These are phyloP conservation scores for Halenospora varia DNA, from an alignment of 495 filamentous ascomycete genomes.

Conservation along the genomic window DNA sequence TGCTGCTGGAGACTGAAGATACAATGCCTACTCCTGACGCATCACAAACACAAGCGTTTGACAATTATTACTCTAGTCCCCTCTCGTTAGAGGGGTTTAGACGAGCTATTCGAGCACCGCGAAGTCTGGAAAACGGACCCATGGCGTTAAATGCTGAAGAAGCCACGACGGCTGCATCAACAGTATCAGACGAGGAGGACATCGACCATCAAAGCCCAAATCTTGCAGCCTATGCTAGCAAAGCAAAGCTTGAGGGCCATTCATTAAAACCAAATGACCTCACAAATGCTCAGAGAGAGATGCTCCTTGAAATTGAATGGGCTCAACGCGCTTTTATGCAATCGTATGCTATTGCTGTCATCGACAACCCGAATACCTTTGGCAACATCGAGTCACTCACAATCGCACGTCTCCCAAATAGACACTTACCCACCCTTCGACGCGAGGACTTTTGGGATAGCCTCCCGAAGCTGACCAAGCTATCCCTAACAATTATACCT, in stretches of 20 bases:
- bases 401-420: constrained; percentile 47
- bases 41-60: background rate
- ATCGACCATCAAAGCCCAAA: background rate
- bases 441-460: constrained; percentile 47
- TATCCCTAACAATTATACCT: constrained; percentile 46
- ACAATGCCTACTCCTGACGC: background rate
- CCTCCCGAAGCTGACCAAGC: constrained; percentile 36
- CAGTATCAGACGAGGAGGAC: constrained; percentile 3
- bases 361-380: constrained; percentile 43
- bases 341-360: constrained; percentile 48
- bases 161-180: background rate
- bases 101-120: background rate
- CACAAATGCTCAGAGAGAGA: constrained; percentile 49
- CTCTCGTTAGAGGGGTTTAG: background rate
- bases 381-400: constrained; percentile 39
- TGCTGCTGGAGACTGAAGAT: constrained; percentile 25
- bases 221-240: background rate
- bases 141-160: background rate
- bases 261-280: constrained; percentile 39
- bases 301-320: constrained; percentile 54
- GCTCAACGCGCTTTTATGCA: constrained; percentile 54
- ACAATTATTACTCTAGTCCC: background rate
- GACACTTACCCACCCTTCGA: constrained; percentile 39
- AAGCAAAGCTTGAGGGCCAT: constrained; percentile 1
- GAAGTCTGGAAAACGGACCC: background rate